phyloP scores from a whole-genome alignment of 495 filamentous ascomycete species.

The Pseudoneurospora amorphoporcata region DNA sequence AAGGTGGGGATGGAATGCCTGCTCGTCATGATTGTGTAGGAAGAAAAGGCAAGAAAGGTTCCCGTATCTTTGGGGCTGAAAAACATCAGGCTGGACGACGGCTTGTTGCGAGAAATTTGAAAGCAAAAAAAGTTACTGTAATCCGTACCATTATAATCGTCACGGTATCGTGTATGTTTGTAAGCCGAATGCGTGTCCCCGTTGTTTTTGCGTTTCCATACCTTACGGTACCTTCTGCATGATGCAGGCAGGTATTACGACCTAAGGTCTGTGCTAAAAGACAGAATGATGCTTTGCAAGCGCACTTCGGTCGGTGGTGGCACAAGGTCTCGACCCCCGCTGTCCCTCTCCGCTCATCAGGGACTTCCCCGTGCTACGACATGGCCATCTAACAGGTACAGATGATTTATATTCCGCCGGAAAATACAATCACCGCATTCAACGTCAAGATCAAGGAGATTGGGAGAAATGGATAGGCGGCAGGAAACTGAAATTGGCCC shows the following conservation, averaged over 20 bases:
- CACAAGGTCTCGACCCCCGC: not conserved
- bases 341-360: not conserved
- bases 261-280: not conserved
- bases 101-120: slow-evolving; percentile 1
- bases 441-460: not conserved
- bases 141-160: not conserved
- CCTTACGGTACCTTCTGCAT: not conserved
- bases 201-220: not conserved
- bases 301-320: not conserved
- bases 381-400: not conserved
- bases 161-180: not conserved
- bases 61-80: not conserved
- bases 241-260: not conserved
- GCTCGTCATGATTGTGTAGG: slow-evolving; percentile 3
- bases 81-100: not conserved
- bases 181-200: not conserved
- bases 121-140: slow-evolving; percentile 4
- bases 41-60: not conserved
- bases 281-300: not conserved
- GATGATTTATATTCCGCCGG: not conserved
- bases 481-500: not conserved
- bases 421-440: not conserved
- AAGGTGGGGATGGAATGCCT: not conserved
- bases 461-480: not conserved
- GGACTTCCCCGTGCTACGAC: not conserved